Evolutionary conservation across 495 filamentous ascomycete genomes (phyloP), one percentile per base, ranked within the genome.

Genomic region (Cenococcum geophilum): DNA sequence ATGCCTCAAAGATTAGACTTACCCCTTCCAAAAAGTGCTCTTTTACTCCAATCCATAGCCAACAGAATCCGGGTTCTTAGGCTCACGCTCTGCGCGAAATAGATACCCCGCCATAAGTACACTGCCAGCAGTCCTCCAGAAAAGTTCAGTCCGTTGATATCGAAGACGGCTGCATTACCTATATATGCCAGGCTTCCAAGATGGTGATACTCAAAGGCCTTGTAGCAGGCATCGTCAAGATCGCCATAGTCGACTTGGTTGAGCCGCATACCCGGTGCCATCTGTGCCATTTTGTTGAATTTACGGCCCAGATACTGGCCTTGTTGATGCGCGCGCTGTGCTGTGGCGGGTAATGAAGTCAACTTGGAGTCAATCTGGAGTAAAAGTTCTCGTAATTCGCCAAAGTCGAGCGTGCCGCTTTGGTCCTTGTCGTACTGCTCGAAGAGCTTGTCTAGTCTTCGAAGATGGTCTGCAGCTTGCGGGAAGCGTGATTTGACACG

Each of bases 41-140:
- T 81, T 83, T 97, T 99, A 10, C 80, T 84, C 95, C 95, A 99
- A 76, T 99, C 95, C 95, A 99, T 97, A 0, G 91, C 91, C 78
- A 99, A 76, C 73, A 99, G 74, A 65, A 90, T 79, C 58, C 93
- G 80, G 47, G 95, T 99, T 70, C 95, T 77, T 52, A 96, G 80
- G 71, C 91, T 96, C 45, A 99, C 95, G 74, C 91, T 96, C 80
- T 99, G 89, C 20, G 95, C 91, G 75, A 99, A 97, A 75, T 99
- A 99, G 35, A 97, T 86, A 66, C 90, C 92, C 48, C 92, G 77
- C 95, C 95, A 99, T 56, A 96, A 82, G 74, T 99, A 99, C 67
- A 97, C 91, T 11, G 90, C 93, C 79, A 96, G 77, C 58, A 99
- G 71, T 1, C 95, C 95, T 25, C 95, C 95, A 0, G 81, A 83